Evolutionary conservation across 768 basidiomycete species (phyloP).

Genomic region (Russula dissimulans): DNA sequence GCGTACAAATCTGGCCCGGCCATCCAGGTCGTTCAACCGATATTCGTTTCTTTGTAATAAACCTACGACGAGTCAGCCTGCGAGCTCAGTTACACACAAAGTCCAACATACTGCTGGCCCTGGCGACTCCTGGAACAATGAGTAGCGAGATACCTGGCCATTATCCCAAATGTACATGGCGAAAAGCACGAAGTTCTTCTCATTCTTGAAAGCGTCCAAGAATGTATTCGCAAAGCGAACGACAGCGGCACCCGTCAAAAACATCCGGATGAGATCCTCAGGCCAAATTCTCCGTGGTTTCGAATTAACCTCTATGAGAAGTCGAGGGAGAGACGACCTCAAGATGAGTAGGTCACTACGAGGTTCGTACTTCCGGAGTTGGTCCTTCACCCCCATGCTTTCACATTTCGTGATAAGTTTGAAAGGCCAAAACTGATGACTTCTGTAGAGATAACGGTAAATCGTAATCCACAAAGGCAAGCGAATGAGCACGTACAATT

Average conservation of each 20-base stretch:
- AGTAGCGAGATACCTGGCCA: neutral
- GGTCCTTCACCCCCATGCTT: too few species aligned
- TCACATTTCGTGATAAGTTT: too few species aligned
- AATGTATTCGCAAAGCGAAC: neutral
- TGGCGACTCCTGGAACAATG: neutral
- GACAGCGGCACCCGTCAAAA: constrained; percentile 32
- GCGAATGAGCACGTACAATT: neutral
- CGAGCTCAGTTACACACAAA: neutral
- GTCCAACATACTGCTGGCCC: neutral
- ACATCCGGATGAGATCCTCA: too few species aligned
- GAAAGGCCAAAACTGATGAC: constrained; percentile 22
- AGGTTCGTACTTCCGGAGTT: too few species aligned
- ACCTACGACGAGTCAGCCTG: neutral
- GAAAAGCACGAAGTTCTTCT: neutral
- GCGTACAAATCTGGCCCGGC: too few species aligned
- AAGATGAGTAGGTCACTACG: too few species aligned
- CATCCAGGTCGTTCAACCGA: too few species aligned
- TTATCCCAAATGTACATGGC: neutral
- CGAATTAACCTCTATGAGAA: too few species aligned
- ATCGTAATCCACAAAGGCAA: neutral
- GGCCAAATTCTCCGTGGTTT: too few species aligned
- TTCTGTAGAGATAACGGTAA: neutral
- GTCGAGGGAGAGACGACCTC: too few species aligned
- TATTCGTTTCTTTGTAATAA: too few species aligned
- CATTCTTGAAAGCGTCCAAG: neutral